phyloP scores from a whole-genome alignment of 1,139 yeast genomes.

The Candida glucosophila region DNA sequence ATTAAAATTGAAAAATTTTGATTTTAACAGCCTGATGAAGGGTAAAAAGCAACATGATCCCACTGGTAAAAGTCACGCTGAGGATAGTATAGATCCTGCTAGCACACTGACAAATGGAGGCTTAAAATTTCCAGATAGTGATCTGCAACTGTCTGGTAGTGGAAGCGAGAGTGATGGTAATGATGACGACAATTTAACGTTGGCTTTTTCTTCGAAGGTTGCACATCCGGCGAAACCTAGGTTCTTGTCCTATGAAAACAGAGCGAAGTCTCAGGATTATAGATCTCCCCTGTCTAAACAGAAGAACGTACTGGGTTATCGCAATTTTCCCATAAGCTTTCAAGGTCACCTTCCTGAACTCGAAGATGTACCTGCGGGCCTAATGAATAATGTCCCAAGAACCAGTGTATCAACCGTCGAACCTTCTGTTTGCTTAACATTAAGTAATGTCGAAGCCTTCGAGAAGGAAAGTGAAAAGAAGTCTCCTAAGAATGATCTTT shows the following conservation, averaged over 20 bases:
- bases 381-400: conserved; percentile 21
- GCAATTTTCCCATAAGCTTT: conserved; percentile 20
- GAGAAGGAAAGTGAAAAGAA: too few species aligned
- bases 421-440: too few species aligned
- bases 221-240: conserved; percentile 29
- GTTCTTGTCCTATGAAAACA: conserved; percentile 22
- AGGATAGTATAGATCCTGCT: conserved; percentile 4
- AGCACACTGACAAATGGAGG: too few species aligned
- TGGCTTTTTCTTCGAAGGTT: conserved; percentile 41
- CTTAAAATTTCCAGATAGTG: too few species aligned
- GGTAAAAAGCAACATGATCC: conserved; percentile 6
- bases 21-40: conserved; percentile 33
- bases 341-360: conserved; percentile 26
- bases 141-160: too few species aligned
- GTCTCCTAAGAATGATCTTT: too few species aligned
- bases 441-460: too few species aligned
- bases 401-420: too few species aligned
- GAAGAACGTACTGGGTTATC: conserved; percentile 8
- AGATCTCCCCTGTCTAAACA: conserved; percentile 21
- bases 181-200: conserved; percentile 43
- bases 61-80: conserved; percentile 4
- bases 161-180: conserved; percentile 27
- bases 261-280: conserved; percentile 40
- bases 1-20: conserved; percentile 29
- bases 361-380: conserved; percentile 36